Conservation (phyloP, 495 filamentous ascomycete species). For the Amniculicola lignicola region DNA sequence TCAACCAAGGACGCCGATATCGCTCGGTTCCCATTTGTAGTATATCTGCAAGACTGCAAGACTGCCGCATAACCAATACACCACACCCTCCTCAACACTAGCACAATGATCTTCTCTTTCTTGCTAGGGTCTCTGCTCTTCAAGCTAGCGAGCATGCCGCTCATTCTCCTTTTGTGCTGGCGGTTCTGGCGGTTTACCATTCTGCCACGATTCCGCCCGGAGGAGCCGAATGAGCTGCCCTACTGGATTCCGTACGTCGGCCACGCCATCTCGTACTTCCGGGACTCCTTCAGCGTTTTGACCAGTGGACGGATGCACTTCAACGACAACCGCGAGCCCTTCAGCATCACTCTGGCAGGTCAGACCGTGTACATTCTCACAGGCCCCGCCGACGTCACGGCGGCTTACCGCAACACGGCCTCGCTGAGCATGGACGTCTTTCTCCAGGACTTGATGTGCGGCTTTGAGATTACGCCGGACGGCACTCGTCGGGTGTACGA, state of each 20-base stretch:
- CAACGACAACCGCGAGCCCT: neutral
- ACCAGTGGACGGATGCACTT: neutral
- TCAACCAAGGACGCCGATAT: too few species aligned
- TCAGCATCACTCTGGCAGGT: neutral
- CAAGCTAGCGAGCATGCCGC: too few species aligned
- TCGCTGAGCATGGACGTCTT: constrained; percentile 1
- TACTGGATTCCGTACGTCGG: constrained; percentile 4
- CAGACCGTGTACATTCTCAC: neutral
- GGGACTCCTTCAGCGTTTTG: neutral
- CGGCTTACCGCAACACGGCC: neutral
- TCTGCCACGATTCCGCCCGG: neutral
- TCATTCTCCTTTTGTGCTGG: neutral
- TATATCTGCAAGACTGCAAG: too few species aligned
- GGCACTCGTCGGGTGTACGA: neutral
- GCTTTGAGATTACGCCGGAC: neutral
- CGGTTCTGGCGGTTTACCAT: constrained; percentile 1
- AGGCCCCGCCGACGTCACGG: neutral
- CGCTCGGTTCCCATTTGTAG: too few species aligned
- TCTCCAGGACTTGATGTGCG: neutral
- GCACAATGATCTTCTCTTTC: too few species aligned
- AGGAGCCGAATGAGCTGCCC: neutral
- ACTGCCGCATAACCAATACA: too few species aligned
- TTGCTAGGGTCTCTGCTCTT: too few species aligned
- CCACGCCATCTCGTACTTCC: neutral
- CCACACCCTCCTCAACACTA: too few species aligned